Percentiles rank a stretch among this genome's conserved stretches.
These are phyloP conservation scores for Helotiales sp. DNA, from an alignment of 2,329 filamentous ascomycete species.

Conservation along the genomic window DNA sequence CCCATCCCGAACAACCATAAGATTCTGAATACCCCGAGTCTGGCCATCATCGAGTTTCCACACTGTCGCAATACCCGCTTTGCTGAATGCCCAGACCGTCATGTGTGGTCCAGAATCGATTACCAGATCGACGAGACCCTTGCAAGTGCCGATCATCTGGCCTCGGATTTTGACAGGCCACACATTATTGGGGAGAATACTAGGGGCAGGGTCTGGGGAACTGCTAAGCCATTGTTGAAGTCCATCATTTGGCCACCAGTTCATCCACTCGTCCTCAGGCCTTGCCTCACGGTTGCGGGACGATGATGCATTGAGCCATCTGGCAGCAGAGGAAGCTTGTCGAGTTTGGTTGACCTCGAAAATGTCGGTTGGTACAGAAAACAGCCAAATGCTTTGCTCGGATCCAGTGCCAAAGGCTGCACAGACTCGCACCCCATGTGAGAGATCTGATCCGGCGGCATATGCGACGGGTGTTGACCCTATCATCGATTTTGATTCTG, in stretches of 20 bases:
- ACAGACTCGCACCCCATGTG: constrained; percentile 62
- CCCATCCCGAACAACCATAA: constrained; percentile 39
- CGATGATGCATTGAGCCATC: constrained; percentile 18
- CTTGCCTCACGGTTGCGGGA: constrained; percentile 28
- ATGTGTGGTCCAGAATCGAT: constrained; percentile 52
- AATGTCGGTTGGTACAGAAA: constrained; percentile 63
- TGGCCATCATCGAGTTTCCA: constrained; percentile 51
- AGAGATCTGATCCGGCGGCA: constrained; percentile 59
- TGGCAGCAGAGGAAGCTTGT: constrained; percentile 16
- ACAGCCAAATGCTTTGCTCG: constrained; percentile 59
- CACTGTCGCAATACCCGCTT: constrained; percentile 49
- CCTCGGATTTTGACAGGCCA: constrained; percentile 58
- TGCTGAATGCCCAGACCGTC: constrained; percentile 52
- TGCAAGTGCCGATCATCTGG: constrained; percentile 52
- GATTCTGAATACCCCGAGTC: constrained; percentile 13
- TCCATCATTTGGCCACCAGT: constrained; percentile 48
- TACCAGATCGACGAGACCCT: constrained; percentile 55
- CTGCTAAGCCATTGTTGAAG: constrained; percentile 44
- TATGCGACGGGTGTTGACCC: constrained; percentile 54
- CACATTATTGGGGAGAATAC: constrained; percentile 35
- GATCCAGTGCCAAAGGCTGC: constrained; percentile 56
- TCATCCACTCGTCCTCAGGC: constrained; percentile 39
- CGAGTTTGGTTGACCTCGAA: constrained; percentile 48
- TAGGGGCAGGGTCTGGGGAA: constrained; percentile 32
- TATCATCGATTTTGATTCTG: constrained; percentile 25